Evolutionary conservation across 2,329 filamentous ascomycete species (phyloP).

Genomic region (Ceratocystis alfenasii): DNA sequence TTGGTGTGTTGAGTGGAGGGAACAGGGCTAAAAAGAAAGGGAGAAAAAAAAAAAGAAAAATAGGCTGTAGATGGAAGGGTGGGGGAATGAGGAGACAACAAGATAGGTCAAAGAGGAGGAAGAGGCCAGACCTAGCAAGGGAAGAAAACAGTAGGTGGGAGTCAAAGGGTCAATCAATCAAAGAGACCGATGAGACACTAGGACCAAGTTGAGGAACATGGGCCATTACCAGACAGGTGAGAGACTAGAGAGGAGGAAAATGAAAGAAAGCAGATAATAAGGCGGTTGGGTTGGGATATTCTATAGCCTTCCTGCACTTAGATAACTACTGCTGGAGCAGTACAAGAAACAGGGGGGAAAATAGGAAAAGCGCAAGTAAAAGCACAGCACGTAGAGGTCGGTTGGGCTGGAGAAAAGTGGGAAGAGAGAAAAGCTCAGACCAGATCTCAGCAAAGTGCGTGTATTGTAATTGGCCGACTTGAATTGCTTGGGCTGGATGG

Average conservation of each 20-base stretch:
- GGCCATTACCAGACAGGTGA: background rate
- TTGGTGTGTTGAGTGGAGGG: background rate
- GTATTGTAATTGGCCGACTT: constrained; percentile 3
- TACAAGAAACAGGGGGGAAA: too few species aligned
- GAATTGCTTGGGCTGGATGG: constrained; percentile 6
- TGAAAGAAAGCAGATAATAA: background rate
- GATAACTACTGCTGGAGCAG: background rate
- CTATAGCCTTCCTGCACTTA: background rate
- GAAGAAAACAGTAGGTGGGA: background rate
- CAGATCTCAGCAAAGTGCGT: background rate
- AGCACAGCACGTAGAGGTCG: background rate
- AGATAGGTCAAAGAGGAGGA: background rate
- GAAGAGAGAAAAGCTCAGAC: constrained; percentile 4
- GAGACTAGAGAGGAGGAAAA: background rate
- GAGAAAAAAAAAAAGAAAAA: background rate
- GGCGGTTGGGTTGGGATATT: background rate
- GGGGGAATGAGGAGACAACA: constrained; percentile 9
- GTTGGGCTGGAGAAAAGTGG: constrained; percentile 11
- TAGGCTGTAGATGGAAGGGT: background rate
- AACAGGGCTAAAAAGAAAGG: background rate
- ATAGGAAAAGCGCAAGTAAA: background rate
- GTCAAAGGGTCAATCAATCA: constrained; percentile 2
- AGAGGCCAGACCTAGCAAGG: background rate
- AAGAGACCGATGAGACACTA: background rate
- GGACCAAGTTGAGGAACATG: background rate